Evolutionary conservation across 2,329 filamentous ascomycete species (phyloP), one percentile per base, ranked within the genome.

Genomic region (Colletotrichum spinosum): DNA sequence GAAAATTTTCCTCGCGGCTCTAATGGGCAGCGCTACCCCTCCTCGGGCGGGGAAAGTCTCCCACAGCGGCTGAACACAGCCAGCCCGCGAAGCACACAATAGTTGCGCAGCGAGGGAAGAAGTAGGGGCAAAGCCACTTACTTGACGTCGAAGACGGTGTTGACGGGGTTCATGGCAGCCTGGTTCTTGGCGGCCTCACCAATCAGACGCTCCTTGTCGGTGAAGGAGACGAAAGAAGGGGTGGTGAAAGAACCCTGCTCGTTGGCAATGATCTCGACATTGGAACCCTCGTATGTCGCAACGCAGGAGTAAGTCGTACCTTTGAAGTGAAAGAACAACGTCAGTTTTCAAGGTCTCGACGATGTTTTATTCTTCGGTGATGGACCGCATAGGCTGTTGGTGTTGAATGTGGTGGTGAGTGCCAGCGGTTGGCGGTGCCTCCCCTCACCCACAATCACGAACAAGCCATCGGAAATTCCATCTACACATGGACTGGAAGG

Each of bases 261-360:
- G 86, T 98, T 98, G 91, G 95, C 95, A 83, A 98, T 97, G 88
- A 99, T 99, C 84, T 99, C 96, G 82, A 98, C 95, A 90, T 97
- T 97, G 88, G 89, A 95, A 82, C 96, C 96, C 86, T 98, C 96
- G 86, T 98, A 99, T 84, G 92, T 97, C 84, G 96, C 96, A 86
- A 98, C 96, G 84, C 96, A 99, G 79, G 96, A 98, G 90, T 99
- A 99, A 83, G 96, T 99, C 76, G 96, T 99, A 84, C 96, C 95
- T 97, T 75, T 71, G 67, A 38, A 67, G 55, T 44, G 50, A 52
- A 37, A 51, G 37, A 49, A 17, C 17, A 11, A 52, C 9, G 72
- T 73, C 63, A 74, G 72, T 66, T 6, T 37, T 53, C 25, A 6
- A 3, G 33, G 4, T 17, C 8, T 35, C 53, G 45, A 58, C 68